Evolutionary conservation across 352 stramenopile species (phyloP).

Genomic region (Phytophthora vignae): DNA sequence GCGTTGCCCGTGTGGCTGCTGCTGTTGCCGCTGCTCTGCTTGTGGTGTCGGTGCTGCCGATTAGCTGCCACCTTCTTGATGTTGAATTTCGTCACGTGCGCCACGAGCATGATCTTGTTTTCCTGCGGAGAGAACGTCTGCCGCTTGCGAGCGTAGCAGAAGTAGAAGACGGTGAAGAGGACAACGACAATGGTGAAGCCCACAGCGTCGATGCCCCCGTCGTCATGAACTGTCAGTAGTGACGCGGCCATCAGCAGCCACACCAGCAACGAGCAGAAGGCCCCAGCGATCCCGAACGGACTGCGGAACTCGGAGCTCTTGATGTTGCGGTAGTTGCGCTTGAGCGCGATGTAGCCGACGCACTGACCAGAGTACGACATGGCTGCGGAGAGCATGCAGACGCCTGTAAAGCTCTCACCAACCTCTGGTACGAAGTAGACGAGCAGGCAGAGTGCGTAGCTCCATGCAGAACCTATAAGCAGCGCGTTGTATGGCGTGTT

Average conservation of each 20-base stretch:
- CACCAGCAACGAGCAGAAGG: conserved; percentile 26
- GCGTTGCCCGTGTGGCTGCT: neutral
- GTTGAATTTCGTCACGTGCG: conserved; percentile 46
- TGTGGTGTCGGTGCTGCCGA: conserved; percentile 5
- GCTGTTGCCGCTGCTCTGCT: neutral
- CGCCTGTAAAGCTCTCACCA: conserved; percentile 22
- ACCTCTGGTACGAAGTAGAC: conserved; percentile 31
- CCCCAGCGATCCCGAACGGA: conserved; percentile 37
- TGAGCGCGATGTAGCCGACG: conserved; percentile 13
- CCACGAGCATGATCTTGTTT: conserved; percentile 45
- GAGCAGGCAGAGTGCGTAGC: conserved; percentile 39
- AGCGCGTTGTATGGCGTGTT: conserved; percentile 27
- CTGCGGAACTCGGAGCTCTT: conserved; percentile 42
- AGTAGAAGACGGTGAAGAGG: conserved; percentile 38
- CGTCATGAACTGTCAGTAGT: conserved; percentile 31
- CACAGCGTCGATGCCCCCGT: conserved; percentile 27
- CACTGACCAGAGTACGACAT: no score
- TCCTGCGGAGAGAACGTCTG: conserved; percentile 48
- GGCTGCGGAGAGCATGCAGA: conserved; percentile 28
- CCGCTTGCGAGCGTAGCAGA: conserved; percentile 32
- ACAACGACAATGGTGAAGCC: conserved; percentile 22
- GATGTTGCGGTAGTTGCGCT: conserved; percentile 42
- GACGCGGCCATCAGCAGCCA: conserved; percentile 30
- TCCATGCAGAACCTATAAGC: conserved; percentile 21
- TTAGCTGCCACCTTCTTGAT: conserved; percentile 19